Conservation (phyloP, 495 filamentous ascomycete genomes). For the Penicillium coprophilum region DNA sequence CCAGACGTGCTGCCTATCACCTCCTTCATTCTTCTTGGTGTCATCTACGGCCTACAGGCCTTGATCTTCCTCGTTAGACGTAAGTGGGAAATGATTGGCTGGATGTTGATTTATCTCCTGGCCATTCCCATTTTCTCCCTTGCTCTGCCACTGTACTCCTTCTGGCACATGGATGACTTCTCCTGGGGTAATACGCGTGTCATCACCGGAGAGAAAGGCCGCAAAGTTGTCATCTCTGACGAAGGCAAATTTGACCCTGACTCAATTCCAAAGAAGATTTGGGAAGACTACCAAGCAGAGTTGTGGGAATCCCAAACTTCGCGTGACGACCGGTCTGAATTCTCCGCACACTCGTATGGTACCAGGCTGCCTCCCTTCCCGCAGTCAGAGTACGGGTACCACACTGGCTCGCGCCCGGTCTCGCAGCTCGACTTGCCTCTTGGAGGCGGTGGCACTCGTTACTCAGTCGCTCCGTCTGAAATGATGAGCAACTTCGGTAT, state of each 20-base stretch:
- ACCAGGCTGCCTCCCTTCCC: slow-evolving; percentile 73
- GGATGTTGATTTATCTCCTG: slow-evolving; percentile 95
- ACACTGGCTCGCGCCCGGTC: slow-evolving; percentile 62
- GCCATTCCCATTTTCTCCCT: slow-evolving; percentile 92
- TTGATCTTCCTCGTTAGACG: slow-evolving; percentile 94
- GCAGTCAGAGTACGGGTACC: slow-evolving; percentile 47
- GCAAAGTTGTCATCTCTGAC: slow-evolving; percentile 90
- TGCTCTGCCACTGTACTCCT: slow-evolving; percentile 87
- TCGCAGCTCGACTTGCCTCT: slow-evolving; percentile 66
- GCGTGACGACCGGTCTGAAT: slow-evolving; percentile 84
- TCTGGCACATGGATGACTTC: slow-evolving; percentile 99
- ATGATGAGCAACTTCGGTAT: slow-evolving; percentile 67
- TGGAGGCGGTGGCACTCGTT: slow-evolving; percentile 56
- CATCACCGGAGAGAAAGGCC: slow-evolving; percentile 92
- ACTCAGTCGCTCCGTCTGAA: slow-evolving; percentile 80
- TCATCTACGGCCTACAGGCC: slow-evolving; percentile 94
- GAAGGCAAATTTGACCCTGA: slow-evolving; percentile 97
- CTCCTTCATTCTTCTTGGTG: slow-evolving; percentile 85
- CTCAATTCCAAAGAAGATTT: slow-evolving; percentile 93
- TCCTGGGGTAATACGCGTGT: slow-evolving; percentile 97
- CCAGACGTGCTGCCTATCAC: slow-evolving; percentile 70
- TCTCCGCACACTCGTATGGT: slow-evolving; percentile 86
- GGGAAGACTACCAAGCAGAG: slow-evolving; percentile 98
- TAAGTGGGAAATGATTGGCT: slow-evolving; percentile 99
- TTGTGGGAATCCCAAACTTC: slow-evolving; percentile 87